Evolutionary conservation across 108 stramenopile genomes (phyloP), one percentile per base, ranked within the genome.

Genomic region (Epithemia pelagica): DNA sequence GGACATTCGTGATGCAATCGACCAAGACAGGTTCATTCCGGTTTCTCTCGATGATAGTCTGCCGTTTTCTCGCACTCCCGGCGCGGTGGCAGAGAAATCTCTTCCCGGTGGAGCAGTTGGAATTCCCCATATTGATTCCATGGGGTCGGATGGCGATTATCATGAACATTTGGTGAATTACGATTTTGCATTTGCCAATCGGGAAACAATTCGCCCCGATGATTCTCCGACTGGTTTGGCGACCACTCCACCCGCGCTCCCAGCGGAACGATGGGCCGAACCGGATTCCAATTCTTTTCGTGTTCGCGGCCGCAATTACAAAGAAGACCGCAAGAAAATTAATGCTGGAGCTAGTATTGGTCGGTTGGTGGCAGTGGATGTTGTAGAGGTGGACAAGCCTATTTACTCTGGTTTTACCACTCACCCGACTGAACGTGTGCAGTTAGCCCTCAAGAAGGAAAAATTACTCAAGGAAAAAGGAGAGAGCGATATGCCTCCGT

Each of bases 301-400:
- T 61, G 91, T 95, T 30, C 83, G 96, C 30, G 96, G 96, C 3
- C 79, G 85, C 54, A 86, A 76, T 7, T 97, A 97, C 77, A 72
- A 71, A 32, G 54, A 59, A 0, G 85, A 87, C 71, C 80, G 78
- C 58, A 74, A 75, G 29, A 97, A 97, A 66, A 79, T 88, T 28
- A 74, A 91, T 56, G 87, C 95, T 29, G 95, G 89, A 2, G 32
- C 80, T 18, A 82, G 83, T 69, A 78, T 91, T 59, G 95, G 94
- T 30, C 87, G 83, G 18, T 80, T 97, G 53, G 67, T 94, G 65
- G 92, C 93, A 0, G 83, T 87, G 30, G 96, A 97, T 75, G 37
- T 94, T 25, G 78, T 95, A 15, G 75, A 78, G 63, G 80, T 84
- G 10, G 83, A 87, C 60, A 69, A 70, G 21, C 82, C 87, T 5